Evolutionary conservation across 1,284 basidiomycete species (phyloP), one percentile per base, ranked within the genome.

Genomic region (Ceratobasidium theobromae): DNA sequence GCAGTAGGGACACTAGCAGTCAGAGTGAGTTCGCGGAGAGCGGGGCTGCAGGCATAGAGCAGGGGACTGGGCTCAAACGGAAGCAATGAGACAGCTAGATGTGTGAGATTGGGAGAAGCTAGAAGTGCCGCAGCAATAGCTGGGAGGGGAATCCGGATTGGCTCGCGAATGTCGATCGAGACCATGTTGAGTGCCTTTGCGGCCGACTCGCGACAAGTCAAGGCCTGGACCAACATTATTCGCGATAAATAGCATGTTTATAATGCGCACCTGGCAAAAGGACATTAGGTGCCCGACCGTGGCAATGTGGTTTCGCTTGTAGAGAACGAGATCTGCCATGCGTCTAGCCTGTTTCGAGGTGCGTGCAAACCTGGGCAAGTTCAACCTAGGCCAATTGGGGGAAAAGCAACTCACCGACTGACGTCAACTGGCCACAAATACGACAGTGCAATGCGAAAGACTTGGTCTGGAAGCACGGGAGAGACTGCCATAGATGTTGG

Each of bases 111-210:
- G 32, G 58, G 58, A 4, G 46, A 51, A 12, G 46, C 30, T 5
- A 62, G 46, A 18, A 62, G 46, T 1, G 58, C 58, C 28, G 58
- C 48, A 23, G 58, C 58, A 21, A 62, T 48, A 5, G 58, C 58
- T 1, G 46, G 16, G 4, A 52, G 28, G 14, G 58, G 48, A 43
- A 62, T 28, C 4, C 58, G 58, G 28, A 33, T 27, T 11, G 32
- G 58, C 33, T 62, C 58, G 21, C 58, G 58, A n/a, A 52, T 52
- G 46, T 62, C 58, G 46, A 62, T 62, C 30, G 58, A 62, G 9
- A 62, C 46, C 58, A 62, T 62, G 46, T 52, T 62, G 46, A 62
- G 58, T 35, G 58, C 58, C 23, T 46, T 51, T 38, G 58, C 45
- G 12, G 58, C 58, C 35, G 58, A 51, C 25, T 46, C 16, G 6